Evolutionary conservation across 2,329 filamentous ascomycete genomes (phyloP).

Genomic region (Neophaeococcomyces aloes): DNA sequence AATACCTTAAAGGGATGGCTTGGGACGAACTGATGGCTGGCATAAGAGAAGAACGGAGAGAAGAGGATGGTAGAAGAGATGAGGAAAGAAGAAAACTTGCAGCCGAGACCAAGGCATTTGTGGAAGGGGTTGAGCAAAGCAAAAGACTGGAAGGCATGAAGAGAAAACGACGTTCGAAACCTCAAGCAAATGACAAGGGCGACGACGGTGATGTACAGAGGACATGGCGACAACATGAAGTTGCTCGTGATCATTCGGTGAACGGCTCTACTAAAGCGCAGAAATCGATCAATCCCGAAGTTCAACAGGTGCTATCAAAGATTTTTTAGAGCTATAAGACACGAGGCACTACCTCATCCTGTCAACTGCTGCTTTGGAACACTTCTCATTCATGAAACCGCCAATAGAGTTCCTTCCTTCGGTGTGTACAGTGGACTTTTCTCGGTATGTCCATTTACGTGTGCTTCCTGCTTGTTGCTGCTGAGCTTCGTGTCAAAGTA

Average conservation of each 20-base stretch:
- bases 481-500: conserved; percentile 14
- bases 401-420: neutral
- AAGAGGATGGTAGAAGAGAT: conserved; percentile 32
- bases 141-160: conserved; percentile 31
- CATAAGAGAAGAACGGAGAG: conserved; percentile 32
- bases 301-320: conserved; percentile 36
- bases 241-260: conserved; percentile 14
- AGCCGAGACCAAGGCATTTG: conserved; percentile 35
- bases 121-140: conserved; percentile 30
- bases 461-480: neutral
- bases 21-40: conserved; percentile 38
- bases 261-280: conserved; percentile 12
- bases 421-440: neutral
- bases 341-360: no score
- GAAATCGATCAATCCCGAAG: conserved; percentile 27
- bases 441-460: no score
- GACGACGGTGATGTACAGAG: conserved; percentile 18
- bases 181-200: conserved; percentile 22
- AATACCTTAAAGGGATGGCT: conserved; percentile 33
- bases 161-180: conserved; percentile 34
- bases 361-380: no score
- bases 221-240: conserved; percentile 36
- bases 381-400: neutral
- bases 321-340: conserved; percentile 29
- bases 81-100: conserved; percentile 34